phyloP scores from a whole-genome alignment of 73 alveolate species.

The Paramecium tetraurelia region DNA sequence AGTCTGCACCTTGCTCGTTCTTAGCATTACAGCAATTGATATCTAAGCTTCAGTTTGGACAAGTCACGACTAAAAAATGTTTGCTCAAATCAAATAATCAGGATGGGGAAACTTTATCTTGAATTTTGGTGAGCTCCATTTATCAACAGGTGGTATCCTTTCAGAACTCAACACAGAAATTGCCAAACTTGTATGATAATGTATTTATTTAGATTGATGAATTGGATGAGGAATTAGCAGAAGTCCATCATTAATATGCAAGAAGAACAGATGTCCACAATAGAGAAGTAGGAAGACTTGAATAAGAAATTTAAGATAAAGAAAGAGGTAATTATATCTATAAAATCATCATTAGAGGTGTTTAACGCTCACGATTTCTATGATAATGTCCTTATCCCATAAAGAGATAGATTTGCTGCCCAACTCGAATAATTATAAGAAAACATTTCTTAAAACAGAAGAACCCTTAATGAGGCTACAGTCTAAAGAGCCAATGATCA shows the following conservation, averaged over 20 bases:
- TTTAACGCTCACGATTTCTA: constrained; percentile 48
- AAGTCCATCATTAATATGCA: constrained; percentile 9
- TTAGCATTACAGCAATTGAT: constrained; percentile 13
- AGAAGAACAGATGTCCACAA: constrained; percentile 37
- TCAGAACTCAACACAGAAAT: neutral
- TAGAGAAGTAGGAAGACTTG: constrained; percentile 45
- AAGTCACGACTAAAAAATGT: neutral
- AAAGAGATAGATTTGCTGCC: constrained; percentile 38
- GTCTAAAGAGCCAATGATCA: constrained; percentile 19
- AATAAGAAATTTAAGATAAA: constrained; percentile 46
- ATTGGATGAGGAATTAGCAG: constrained; percentile 13
- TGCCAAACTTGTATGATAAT: neutral
- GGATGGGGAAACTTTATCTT: constrained; percentile 46
- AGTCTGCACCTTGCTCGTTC: neutral
- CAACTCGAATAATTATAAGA: constrained; percentile 35
- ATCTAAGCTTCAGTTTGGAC: constrained; percentile 36
- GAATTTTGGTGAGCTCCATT: constrained; percentile 49
- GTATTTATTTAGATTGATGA: constrained; percentile 21
- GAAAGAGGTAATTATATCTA: constrained; percentile 19
- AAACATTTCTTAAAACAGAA: constrained; percentile 33
- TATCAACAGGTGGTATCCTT: constrained; percentile 42
- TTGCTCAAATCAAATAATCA: neutral
- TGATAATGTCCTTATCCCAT: constrained; percentile 37
- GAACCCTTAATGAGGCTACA: constrained; percentile 20
- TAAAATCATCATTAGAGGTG: neutral